Evolutionary conservation across 331 rosid genomes (phyloP).

Genomic region (Erythrophleum ivorense): DNA sequence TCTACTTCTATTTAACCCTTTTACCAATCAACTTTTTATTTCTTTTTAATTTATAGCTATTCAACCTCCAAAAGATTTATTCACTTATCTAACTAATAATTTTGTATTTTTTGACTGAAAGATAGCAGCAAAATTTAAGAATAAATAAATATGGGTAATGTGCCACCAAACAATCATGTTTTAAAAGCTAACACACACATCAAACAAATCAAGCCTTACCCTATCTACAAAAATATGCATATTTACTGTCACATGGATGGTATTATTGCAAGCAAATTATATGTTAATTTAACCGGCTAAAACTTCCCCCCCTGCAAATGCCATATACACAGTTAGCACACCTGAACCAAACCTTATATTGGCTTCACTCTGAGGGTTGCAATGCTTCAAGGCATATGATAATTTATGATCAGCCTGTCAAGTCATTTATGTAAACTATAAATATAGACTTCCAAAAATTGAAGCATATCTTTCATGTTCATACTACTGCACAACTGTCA

Average conservation of each 20-base stretch:
- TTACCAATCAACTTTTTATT: background rate
- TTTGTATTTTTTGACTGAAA: background rate
- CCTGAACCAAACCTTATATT: conserved; percentile 89
- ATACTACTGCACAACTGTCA: background rate
- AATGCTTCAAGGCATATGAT: conserved; percentile 86
- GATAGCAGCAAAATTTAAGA: conserved; percentile 6
- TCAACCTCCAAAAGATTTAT: conserved; percentile 5
- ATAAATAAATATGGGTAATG: background rate
- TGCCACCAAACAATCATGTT: conserved; percentile 24
- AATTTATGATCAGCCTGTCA: conserved; percentile 94
- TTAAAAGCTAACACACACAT: conserved; percentile 1
- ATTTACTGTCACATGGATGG: background rate
- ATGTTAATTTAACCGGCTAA: conserved; percentile 3
- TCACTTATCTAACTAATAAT: conserved; percentile 5
- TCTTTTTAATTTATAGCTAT: background rate
- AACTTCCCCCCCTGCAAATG: conserved; percentile 41
- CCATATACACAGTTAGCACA: conserved; percentile 55
- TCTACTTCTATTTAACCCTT: background rate
- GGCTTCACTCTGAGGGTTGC: conserved; percentile 80
- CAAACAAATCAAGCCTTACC: conserved; percentile 8
- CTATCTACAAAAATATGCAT: conserved; percentile 21
- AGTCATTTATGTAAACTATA: conserved; percentile 36
- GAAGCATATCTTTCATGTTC: conserved; percentile 1
- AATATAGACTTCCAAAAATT: conserved; percentile 27
- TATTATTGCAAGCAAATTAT: conserved; percentile 24